These are phyloP conservation scores for Gastrolobium villosum DNA, from an alignment of 306 rosid genomes.

Conservation along the genomic window DNA sequence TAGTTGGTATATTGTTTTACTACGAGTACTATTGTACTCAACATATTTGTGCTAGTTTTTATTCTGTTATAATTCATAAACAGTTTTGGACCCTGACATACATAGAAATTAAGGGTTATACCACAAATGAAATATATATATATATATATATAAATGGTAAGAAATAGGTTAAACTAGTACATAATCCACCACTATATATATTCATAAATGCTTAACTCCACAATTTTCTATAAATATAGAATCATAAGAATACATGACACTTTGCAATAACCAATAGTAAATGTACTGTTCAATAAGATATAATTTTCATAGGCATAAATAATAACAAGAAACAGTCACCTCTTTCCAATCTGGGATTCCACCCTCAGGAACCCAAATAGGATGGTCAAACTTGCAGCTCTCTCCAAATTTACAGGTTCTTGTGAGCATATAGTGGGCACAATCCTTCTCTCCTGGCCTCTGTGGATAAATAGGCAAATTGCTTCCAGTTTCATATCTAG, in stretches of 20 bases:
- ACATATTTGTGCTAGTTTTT: conserved; percentile 13
- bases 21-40: conserved; percentile 3
- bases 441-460: conserved; percentile 99
- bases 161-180: conserved; percentile 41
- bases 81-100: background rate
- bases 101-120: conserved; percentile 19
- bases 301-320: conserved; percentile 59
- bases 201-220: conserved; percentile 45
- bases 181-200: conserved; percentile 37
- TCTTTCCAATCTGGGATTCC: conserved; percentile 99
- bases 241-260: conserved; percentile 45
- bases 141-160: background rate
- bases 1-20: background rate
- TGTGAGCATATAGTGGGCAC: conserved; percentile 98
- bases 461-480: conserved; percentile 93
- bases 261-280: conserved; percentile 46
- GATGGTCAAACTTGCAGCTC: conserved; percentile 99
- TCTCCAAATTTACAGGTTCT: conserved; percentile 99
- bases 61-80: conserved; percentile 23
- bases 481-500: conserved; percentile 91
- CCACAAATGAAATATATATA: conserved; percentile 12
- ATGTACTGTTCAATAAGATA: conserved; percentile 53
- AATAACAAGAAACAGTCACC: conserved; percentile 86
- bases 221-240: conserved; percentile 43
- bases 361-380: conserved; percentile 99